Conservation (phyloP, 2,329 filamentous ascomycete species). For the Exophiala aquamarina region DNA sequence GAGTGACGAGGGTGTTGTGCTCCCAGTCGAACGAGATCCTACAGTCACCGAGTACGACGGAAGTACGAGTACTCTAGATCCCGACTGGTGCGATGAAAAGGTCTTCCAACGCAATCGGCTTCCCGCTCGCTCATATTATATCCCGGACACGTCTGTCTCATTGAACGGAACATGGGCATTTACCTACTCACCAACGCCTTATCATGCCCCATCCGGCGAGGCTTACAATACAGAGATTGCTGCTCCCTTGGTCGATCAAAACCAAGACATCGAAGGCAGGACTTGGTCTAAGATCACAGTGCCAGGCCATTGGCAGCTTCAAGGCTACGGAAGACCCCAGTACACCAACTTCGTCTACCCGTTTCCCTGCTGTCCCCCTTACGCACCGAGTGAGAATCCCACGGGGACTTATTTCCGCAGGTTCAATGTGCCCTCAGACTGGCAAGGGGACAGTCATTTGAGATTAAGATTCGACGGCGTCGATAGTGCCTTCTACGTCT, state of each 20-base stretch:
- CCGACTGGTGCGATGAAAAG: conserved; percentile 52
- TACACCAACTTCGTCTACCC: conserved; percentile 70
- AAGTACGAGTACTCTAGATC: background rate
- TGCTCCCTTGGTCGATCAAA: conserved; percentile 22
- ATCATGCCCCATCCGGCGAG: conserved; percentile 4
- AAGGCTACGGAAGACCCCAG: conserved; percentile 66
- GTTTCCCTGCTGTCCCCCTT: conserved; percentile 64
- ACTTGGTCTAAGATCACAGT: conserved; percentile 58
- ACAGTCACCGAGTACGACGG: background rate
- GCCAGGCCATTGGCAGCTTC: conserved; percentile 69
- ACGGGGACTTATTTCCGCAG: conserved; percentile 61
- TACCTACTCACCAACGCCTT: conserved; percentile 21
- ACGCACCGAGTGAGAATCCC: conserved; percentile 62
- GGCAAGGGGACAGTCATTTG: conserved; percentile 49
- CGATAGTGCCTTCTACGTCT: conserved; percentile 69
- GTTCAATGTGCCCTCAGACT: conserved; percentile 52
- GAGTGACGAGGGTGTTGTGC: too few relatives aligned
- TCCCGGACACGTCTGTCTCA: conserved; percentile 44
- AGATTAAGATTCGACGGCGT: conserved; percentile 70
- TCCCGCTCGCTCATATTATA: conserved; percentile 53
- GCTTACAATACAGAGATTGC: background rate
- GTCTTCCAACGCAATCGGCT: conserved; percentile 57
- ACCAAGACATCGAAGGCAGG: conserved; percentile 35
- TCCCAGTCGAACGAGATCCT: too few relatives aligned
- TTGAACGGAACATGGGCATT: conserved; percentile 62